Conservation (phyloP, 345 rosid genomes). For the Sonneratia caseolaris region DNA sequence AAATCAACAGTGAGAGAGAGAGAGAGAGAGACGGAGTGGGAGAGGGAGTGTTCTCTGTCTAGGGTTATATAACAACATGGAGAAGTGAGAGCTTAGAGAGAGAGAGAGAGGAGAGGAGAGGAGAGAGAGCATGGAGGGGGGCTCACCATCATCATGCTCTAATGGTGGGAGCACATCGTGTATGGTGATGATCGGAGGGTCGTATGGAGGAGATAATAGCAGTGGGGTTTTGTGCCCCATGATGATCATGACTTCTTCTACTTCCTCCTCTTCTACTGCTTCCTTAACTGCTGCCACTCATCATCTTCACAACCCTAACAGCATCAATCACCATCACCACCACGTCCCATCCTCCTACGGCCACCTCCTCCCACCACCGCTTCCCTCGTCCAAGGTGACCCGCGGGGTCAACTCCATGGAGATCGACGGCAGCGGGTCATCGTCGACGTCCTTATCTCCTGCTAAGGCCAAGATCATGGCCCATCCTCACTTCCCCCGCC, state of each 20-base stretch:
- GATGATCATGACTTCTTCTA: slow-evolving; percentile 56
- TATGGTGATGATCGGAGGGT: slow-evolving; percentile 40
- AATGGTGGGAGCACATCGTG: slow-evolving; percentile 40
- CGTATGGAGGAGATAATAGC: slow-evolving; percentile 48
- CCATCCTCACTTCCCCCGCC: slow-evolving; percentile 95
- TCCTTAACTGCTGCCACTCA: slow-evolving; percentile 12
- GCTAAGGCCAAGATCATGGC: slow-evolving; percentile 89
- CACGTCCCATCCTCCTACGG: slow-evolving; percentile 17
- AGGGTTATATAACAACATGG: too few species aligned
- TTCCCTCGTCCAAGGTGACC: slow-evolving; percentile 3
- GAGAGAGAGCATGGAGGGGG: slow-evolving; percentile 37
- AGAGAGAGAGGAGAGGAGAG: slow-evolving; percentile 1
- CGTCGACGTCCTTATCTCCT: slow-evolving; percentile 36
- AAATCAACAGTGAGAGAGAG: neutral
- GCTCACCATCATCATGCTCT: slow-evolving; percentile 22
- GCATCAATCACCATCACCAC: slow-evolving; percentile 26
- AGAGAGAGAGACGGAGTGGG: slow-evolving; percentile 37
- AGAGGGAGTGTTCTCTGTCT: slow-evolving; percentile 8
- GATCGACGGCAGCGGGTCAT: slow-evolving; percentile 18
- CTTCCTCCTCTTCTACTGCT: slow-evolving; percentile 21
- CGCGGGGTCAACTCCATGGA: slow-evolving; percentile 53
- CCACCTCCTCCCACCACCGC: slow-evolving; percentile 15
- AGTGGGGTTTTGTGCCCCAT: slow-evolving; percentile 42
- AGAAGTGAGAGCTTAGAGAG: neutral
- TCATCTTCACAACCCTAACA: slow-evolving; percentile 24